Evolutionary conservation across 345 rosid genomes (phyloP), one percentile per base, ranked within the genome.

Genomic region (Euphorbia peplus): DNA sequence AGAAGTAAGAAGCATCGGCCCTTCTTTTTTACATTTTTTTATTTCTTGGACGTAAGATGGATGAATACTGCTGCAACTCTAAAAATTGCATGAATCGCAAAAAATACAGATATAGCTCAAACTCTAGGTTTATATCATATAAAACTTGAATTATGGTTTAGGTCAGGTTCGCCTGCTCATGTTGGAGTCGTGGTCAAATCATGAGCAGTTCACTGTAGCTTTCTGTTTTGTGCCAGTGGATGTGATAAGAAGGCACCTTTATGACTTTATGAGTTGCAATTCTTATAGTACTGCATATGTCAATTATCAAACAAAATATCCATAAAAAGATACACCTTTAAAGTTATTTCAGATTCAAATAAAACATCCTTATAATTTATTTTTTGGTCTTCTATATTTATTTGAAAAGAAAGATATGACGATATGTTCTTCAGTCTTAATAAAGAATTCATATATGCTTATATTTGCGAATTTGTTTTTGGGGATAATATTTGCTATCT

Each of bases 1-100:
- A 93, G 75, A 93, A 83, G 97, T 93, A 88, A 82, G 84, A 53
- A 64, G 37, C 15, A 13, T 12, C n/a, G n/a, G 28, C 4, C 24
- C 47, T 64, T 18, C 37, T 21, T 42, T 25, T 55, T 26, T 22
- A 42, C 16, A 6, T 61, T 21, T 15, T 24, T 46, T 46, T 68
- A 53, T 53, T 19, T 53, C 57, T 52, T 21, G 28, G 25, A 22
- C 8, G 25, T 52, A 21, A 8, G 57, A 21, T 57, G 61, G 29
- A 26, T 25, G 13, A 15, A 16, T 39, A 10, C 21, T 44, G 66
- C 66, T 10, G 15, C 30, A 10, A 39, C 24, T 60, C 14, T 7
- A 44, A 24, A 22, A 0, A 26, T 12, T 42, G 66, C n/a, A 3
- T 15, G 0, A 63, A 13, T 10, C 4, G n/a, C 52, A 24, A 46